Evolutionary conservation across 768 basidiomycete genomes (phyloP), one percentile per base, ranked within the genome.

Genomic region (Suillus ampliporus): DNA sequence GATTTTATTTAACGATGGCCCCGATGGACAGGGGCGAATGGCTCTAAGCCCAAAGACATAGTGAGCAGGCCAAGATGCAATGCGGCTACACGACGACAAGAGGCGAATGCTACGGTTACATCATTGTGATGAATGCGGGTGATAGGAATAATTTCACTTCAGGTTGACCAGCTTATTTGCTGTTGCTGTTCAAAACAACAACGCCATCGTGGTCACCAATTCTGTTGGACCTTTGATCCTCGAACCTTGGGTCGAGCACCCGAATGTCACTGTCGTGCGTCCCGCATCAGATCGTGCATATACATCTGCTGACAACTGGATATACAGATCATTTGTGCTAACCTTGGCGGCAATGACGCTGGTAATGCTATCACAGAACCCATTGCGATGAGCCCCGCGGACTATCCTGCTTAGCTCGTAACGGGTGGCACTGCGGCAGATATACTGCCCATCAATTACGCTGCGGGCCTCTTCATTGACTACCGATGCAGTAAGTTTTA

Each of bases 171-270:
- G 11, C 66, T 82, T 61, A 81, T 88, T 64, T 67, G 74, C 80
- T 0, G 88, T 90, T 4, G 92, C 94, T 0, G 80, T 84, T 6
- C 82, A 85, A 0, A 89, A 88, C 74, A 84, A 78, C 65, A 93
- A 93, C 72, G 92, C 91, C 5, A 83, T 95, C 58, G 95, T 94
- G 28, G 84, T 96, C 17, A 78, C 91, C 2, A 89, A 94, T 74
- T 86, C 86, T 9, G 90, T 93, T 37, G 94, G 94, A 4, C 88
- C 90, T 0, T 83, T 91, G 3, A 75, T 81, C 52, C 70, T 85
- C n/a, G 84, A 94, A 74, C 70, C 81, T 9, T 95, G 92, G 92
- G 87, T 87, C 31, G 81, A 83, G 14, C 83, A 95, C 64, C 86
- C 91, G 2, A 95, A 95, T 63, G 83, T 88, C 66, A 87, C 87